Conservation (phyloP, 2,329 filamentous ascomycete genomes). For the Sarocladium brachiariae region DNA sequence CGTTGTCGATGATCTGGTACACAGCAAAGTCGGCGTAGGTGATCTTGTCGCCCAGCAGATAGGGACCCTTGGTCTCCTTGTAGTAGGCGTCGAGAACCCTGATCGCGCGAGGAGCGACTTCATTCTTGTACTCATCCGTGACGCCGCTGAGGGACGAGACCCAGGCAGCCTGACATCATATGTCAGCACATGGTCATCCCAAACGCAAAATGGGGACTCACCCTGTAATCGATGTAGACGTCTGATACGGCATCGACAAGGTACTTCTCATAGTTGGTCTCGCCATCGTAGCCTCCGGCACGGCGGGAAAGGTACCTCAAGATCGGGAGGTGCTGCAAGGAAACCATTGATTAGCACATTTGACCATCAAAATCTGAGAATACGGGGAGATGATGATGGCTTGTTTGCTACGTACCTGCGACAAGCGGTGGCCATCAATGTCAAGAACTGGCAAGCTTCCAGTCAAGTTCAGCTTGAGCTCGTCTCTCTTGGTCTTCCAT, state of each 20-base stretch:
- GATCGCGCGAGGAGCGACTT: slow-evolving; percentile 14
- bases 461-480: slow-evolving; percentile 21
- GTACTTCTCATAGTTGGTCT: slow-evolving; percentile 29
- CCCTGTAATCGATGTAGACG: slow-evolving; percentile 33
- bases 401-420: slow-evolving; percentile 15
- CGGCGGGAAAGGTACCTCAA: slow-evolving; percentile 30
- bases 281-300: slow-evolving; percentile 28
- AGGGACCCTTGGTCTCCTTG: slow-evolving; percentile 16
- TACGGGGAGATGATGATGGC: too few species aligned
- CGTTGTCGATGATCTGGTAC: slow-evolving; percentile 32
- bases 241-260: slow-evolving; percentile 29
- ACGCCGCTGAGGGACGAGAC: slow-evolving; percentile 19
- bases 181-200: neutral
- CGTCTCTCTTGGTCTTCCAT: slow-evolving; percentile 19
- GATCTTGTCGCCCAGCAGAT: slow-evolving; percentile 27
- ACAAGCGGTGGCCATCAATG: slow-evolving; percentile 25
- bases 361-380: too few species aligned
- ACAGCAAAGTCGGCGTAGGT: slow-evolving; percentile 33
- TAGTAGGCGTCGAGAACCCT: slow-evolving; percentile 18
- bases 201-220: slow-evolving; percentile 15
- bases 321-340: slow-evolving; percentile 17
- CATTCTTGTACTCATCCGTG: slow-evolving; percentile 25
- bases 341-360: slow-evolving; percentile 20
- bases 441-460: slow-evolving; percentile 28
- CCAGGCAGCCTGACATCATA: slow-evolving; percentile 17